Evolutionary conservation across 495 filamentous ascomycete species (phyloP).

Genomic region (Penicilliopsis zonata): DNA sequence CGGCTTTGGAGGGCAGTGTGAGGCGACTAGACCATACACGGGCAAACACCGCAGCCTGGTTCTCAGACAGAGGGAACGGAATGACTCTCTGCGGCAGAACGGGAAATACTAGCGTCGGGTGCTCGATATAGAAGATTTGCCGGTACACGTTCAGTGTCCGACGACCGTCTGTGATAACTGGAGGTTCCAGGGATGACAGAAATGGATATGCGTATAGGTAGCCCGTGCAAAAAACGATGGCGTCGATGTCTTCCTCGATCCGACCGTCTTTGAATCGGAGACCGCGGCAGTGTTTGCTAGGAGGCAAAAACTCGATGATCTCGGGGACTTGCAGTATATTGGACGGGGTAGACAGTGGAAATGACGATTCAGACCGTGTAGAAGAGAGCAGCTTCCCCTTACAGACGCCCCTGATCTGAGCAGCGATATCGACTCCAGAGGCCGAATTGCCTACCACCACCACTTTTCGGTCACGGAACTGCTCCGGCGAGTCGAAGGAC

Average conservation of each 20-base stretch:
- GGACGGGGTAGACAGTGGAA: constrained; percentile 11
- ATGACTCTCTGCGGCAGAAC: constrained; percentile 68
- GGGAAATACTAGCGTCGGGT: constrained; percentile 70
- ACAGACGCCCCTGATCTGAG: constrained; percentile 51
- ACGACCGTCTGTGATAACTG: constrained; percentile 54
- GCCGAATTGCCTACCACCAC: constrained; percentile 69
- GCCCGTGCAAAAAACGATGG: constrained; percentile 48
- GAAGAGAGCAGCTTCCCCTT: constrained; percentile 42
- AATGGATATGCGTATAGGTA: constrained; percentile 47
- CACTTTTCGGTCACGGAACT: constrained; percentile 50
- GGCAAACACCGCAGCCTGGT: constrained; percentile 66
- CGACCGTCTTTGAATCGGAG: constrained; percentile 42
- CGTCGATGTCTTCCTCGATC: constrained; percentile 36
- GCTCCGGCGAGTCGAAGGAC: constrained; percentile 51
- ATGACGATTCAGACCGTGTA: constrained; percentile 30
- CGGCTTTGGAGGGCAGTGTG: constrained; percentile 41
- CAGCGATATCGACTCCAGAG: constrained; percentile 69
- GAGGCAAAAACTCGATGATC: constrained; percentile 44
- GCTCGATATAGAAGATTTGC: constrained; percentile 62
- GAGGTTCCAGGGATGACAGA: constrained; percentile 43
- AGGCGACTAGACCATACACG: constrained; percentile 62
- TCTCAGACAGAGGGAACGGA: constrained; percentile 69
- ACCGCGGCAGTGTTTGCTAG: constrained; percentile 22
- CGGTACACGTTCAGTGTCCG: constrained; percentile 57
- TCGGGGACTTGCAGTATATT: constrained; percentile 43